Base-by-base conservation (phyloP, 73 alveolate genomes). In the Symbiodinium pilosum region DNA sequence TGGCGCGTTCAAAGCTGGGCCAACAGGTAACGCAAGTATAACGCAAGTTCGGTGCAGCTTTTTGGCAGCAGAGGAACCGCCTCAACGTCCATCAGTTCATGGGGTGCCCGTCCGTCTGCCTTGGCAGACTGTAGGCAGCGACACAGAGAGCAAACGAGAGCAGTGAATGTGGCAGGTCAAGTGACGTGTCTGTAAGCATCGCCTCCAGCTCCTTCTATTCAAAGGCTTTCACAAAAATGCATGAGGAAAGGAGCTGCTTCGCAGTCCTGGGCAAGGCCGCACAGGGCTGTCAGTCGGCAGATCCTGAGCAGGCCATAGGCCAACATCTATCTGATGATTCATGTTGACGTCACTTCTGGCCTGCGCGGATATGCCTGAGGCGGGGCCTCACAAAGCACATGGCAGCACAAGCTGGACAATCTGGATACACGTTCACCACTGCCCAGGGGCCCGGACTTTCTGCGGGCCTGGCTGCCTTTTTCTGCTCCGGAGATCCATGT, bases 241-340 rank as follows among this genome's bases (percentile, higher is more conserved):
- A 9, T 38, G 38, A 18, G 39, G 20, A 34, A 34, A 4, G 81
- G 38, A 2, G 77, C 11, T 18, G 81, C 81, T 54, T 54, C 26
- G 73, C 32, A 24, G 36, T 43, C 89, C 89, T 83, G 89, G 47
- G n/a, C 77, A 84, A 3, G 71, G 71, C 47, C 54, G 93, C 75
- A n/a, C 93, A 4, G 93, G 75, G 75, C 93, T 84, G 56, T 83
- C 92, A 26, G 92, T 41, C 43, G 42, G 68, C 47, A 84, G 34
- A 42, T 84, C 93, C 75, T 84, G 64, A 0, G 89, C n/a, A n/a
- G n/a, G n/a, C n/a, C n/a, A n/a, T n/a, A n/a, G n/a, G n/a, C n/a
- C n/a, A n/a, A n/a, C n/a, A n/a, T n/a, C n/a, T n/a, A n/a, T n/a
- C n/a, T n/a, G n/a, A n/a, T n/a, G n/a, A n/a, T n/a, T n/a, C n/a